Evolutionary conservation across 164 flowering plant species (phyloP), one percentile per base, ranked within the genome.

Genomic region (Cinnamomum micranthum): DNA sequence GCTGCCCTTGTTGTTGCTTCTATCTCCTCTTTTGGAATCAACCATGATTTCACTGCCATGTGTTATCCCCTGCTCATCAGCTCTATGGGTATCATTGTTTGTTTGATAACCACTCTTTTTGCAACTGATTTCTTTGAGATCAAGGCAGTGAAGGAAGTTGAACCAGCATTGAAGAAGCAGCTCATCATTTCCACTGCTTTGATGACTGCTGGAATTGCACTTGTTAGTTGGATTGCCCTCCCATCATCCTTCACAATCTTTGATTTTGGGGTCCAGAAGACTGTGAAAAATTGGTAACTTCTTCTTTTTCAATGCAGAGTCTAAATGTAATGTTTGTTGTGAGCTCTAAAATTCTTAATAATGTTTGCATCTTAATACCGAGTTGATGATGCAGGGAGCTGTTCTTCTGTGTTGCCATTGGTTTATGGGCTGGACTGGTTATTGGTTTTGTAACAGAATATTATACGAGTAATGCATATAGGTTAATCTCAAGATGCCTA

Each of bases 1-100:
- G 89, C 90, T 68, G 90, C 90, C 19, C 86, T 87, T 73, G 88
- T 87, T 81, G 87, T 85, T 68, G 87, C 89, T 23, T 86, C 89
- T 28, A 86, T 86, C 23, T 87, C 89, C 50, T 87, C 90, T 50
- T 87, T 87, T 51, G 90, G 90, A 23, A 77, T 81, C 68, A 79
- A 82, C 77, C 88, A 87, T 76, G 87, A 87, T 9, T 81, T 82
- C 20, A 83, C 89, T 33, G 82, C 84, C 50, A 85, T 84, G 90
- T 70, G 70, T 2, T 87, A 81, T 68, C 90, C 90, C 1, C 75
- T 87, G 41, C 82, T 87, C 28, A 77, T 87, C 50, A 87, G 90
- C 62, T 87, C 90, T 52, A 50, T 85, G 72, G 90, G 90, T 12
- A 85, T 87, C 68, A 62, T 87, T 55, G 86, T 87, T 58, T 87